phyloP scores from a whole-genome alignment of 2,329 filamentous ascomycete species.

The Aspergillus sp. region DNA sequence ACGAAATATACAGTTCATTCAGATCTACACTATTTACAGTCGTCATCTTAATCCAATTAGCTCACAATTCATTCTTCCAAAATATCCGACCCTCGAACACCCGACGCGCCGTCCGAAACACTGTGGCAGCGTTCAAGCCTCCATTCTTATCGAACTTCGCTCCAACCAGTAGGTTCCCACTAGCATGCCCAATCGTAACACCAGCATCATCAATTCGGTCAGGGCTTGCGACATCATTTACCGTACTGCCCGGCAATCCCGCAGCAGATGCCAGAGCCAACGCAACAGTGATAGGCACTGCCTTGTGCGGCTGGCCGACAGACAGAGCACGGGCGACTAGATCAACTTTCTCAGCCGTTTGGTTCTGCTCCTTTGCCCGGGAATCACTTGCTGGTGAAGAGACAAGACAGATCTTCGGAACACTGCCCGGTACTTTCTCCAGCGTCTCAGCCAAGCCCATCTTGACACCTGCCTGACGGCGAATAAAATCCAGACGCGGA shows the following conservation, averaged over 20 bases:
- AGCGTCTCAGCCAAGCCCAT: conserved; percentile 53
- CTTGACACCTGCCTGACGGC: conserved; percentile 49
- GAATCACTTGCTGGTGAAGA: conserved; percentile 22
- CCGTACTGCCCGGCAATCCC: conserved; percentile 36
- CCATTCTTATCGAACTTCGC: conserved; percentile 34
- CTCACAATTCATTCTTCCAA: conserved; percentile 22
- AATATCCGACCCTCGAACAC: conserved; percentile 44
- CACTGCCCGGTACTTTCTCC: conserved; percentile 43
- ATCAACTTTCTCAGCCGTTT: conserved; percentile 34
- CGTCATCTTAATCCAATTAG: too few relatives aligned
- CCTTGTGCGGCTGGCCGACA: conserved; percentile 52
- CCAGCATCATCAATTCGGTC: conserved; percentile 26
- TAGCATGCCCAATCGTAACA: conserved; percentile 40
- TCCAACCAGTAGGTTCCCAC: conserved; percentile 40
- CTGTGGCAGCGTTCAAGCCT: conserved; percentile 32
- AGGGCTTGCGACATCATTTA: conserved; percentile 25
- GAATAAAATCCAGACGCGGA: conserved; percentile 48
- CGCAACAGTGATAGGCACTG: conserved; percentile 51
- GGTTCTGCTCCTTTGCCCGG: conserved; percentile 5
- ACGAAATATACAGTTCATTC: too few relatives aligned
- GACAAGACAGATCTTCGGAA: conserved; percentile 59
- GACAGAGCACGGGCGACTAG: conserved; percentile 46
- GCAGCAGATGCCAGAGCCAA: conserved; percentile 46
- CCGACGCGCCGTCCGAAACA: conserved; percentile 44
- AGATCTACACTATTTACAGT: too few relatives aligned